Evolutionary conservation across 352 stramenopile species (phyloP).

Genomic region (Phytophthora kernoviae): DNA sequence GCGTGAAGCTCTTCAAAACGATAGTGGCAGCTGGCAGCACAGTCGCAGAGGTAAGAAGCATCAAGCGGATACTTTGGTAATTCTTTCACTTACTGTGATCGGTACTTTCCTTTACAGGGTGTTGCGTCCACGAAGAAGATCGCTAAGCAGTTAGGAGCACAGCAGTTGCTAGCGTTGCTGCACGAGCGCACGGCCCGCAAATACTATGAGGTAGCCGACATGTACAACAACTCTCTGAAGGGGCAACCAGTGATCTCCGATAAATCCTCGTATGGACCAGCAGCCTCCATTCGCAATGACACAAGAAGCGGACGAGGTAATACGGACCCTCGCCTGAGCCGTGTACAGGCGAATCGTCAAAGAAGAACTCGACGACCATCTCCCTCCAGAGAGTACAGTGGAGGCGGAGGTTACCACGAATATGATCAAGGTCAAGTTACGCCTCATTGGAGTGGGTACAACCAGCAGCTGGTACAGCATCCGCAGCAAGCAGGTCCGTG

Average conservation of each 20-base stretch:
- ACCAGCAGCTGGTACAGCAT: constrained; percentile 29
- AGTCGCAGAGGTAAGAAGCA: constrained; percentile 59
- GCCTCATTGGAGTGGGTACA: constrained; percentile 32
- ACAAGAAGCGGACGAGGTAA: constrained; percentile 17
- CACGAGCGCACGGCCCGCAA: constrained; percentile 53
- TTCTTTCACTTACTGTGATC: constrained; percentile 10
- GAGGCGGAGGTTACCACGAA: constrained; percentile 25
- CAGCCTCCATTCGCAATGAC: constrained; percentile 15
- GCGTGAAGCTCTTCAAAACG: constrained; percentile 79
- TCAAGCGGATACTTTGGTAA: background rate
- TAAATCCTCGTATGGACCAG: constrained; percentile 21
- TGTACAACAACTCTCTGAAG: constrained; percentile 70
- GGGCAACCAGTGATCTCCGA: constrained; percentile 28
- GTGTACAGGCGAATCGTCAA: constrained; percentile 19
- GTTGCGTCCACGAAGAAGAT: constrained; percentile 82
- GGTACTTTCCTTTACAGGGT: constrained; percentile 37
- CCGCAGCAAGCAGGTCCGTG: constrained; percentile 21
- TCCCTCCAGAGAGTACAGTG: constrained; percentile 31
- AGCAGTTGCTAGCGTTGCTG: constrained; percentile 70
- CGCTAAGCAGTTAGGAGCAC: constrained; percentile 78
- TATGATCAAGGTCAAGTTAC: constrained; percentile 29
- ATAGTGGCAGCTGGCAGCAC: constrained; percentile 74
- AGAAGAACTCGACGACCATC: constrained; percentile 23
- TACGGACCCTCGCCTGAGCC: constrained; percentile 32
- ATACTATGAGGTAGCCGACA: constrained; percentile 71